A percentile compares a stretch with the other conserved stretches of the same genome.
Conservation (phyloP, 2,329 filamentous ascomycete genomes). For the Trichoderma simmonsii region DNA sequence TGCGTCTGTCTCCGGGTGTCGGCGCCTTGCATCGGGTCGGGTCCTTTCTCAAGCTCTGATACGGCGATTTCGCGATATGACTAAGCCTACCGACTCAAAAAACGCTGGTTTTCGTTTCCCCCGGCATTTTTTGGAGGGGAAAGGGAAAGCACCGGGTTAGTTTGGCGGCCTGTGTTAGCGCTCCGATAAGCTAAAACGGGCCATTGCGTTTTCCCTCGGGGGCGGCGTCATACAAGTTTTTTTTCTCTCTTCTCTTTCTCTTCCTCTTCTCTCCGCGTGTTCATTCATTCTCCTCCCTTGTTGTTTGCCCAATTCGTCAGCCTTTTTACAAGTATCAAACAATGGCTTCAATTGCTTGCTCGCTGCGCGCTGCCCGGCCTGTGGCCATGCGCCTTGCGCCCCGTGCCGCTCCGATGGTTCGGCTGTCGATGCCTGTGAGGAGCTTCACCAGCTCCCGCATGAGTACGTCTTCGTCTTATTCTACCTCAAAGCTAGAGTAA, state of each 20-base stretch:
- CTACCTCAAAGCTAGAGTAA: neutral
- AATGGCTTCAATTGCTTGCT: constrained; percentile 62
- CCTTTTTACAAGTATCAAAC: neutral
- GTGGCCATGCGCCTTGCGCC: constrained; percentile 38
- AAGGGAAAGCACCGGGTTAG: neutral
- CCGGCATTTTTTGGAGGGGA: neutral
- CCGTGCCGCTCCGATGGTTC: constrained; percentile 41
- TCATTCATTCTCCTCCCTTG: neutral
- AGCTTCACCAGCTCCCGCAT: constrained; percentile 40
- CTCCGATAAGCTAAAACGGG: constrained; percentile 13
- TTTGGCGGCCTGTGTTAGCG: neutral
- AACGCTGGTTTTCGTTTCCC: neutral
- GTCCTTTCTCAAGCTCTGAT: neutral
- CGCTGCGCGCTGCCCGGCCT: constrained; percentile 49
- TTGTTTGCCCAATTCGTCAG: neutral
- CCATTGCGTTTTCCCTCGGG: neutral
- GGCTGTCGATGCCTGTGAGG: constrained; percentile 36
- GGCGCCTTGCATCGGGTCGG: constrained; percentile 11
- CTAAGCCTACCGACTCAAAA: neutral
- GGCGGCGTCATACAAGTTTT: constrained; percentile 13
- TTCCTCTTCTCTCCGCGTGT: neutral
- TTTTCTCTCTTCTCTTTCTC: neutral
- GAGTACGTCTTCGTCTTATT: constrained; percentile 28
- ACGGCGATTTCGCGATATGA: neutral
- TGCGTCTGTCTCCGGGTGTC: neutral